phyloP scores from a whole-genome alignment of 306 rosid genomes.

The Casuarina glauca region DNA sequence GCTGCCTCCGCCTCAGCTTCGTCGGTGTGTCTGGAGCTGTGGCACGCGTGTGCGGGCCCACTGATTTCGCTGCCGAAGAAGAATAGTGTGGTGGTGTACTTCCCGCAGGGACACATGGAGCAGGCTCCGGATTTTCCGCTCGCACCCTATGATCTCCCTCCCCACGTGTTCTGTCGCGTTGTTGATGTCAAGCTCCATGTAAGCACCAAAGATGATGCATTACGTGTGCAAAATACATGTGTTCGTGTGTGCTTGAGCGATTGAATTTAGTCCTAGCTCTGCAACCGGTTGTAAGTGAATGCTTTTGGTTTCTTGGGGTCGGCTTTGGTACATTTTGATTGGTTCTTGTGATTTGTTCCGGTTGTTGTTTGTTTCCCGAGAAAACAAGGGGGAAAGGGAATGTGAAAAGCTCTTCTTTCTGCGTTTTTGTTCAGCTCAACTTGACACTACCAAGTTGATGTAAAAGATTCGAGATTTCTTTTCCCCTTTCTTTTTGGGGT shows the following conservation, averaged over 20 bases:
- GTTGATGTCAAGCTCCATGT: slow-evolving; percentile 94
- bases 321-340: slow-evolving; percentile 16
- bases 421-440: background rate
- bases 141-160: slow-evolving; percentile 59
- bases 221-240: background rate
- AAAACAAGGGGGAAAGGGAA: background rate
- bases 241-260: background rate
- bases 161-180: slow-evolving; percentile 95
- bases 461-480: background rate
- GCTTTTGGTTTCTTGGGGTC: slow-evolving; percentile 25
- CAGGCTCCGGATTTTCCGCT: slow-evolving; percentile 68
- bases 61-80: slow-evolving; percentile 85
- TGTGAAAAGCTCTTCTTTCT: background rate
- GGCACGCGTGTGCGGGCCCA: slow-evolving; percentile 99
- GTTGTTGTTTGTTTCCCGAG: slow-evolving; percentile 24
- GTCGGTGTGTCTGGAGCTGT: slow-evolving; percentile 88
- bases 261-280: background rate
- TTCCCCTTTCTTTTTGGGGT: background rate
- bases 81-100: slow-evolving; percentile 79
- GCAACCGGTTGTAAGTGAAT: background rate
- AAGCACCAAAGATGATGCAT: slow-evolving; percentile 11
- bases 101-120: slow-evolving; percentile 93
- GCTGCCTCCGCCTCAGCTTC: slow-evolving; percentile 36
- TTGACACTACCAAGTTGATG: slow-evolving; percentile 14
- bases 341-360: slow-evolving; percentile 21